A percentile compares a stretch with the other conserved stretches of the same genome.
These are phyloP conservation scores for Desmodesmus armatus DNA, from an alignment of 139 green algal species.

Conservation along the genomic window DNA sequence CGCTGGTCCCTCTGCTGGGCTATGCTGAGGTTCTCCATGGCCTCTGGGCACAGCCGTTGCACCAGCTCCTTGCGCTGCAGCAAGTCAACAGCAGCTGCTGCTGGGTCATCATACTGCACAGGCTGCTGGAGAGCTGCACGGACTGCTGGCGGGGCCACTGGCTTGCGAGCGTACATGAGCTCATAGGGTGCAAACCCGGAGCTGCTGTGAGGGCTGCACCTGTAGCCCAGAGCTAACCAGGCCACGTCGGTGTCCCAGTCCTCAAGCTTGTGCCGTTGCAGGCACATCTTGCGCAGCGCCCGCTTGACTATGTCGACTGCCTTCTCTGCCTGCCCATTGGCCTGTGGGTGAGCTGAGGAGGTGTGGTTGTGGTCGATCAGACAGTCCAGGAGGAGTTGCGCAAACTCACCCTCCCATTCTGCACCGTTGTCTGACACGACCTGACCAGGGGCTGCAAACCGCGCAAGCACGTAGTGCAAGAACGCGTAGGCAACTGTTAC, in stretches of 20 bases:
- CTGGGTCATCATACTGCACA: slow-evolving; percentile 3
- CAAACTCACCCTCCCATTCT: slow-evolving; percentile 4
- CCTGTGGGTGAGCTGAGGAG: neutral
- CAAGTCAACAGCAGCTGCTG: neutral
- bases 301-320: slow-evolving; percentile 36
- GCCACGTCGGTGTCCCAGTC: slow-evolving; percentile 25
- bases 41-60: neutral
- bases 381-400: neutral
- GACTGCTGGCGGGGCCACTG: slow-evolving; percentile 28
- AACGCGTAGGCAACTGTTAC: neutral
- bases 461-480: neutral
- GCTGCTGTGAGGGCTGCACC: slow-evolving; percentile 15
- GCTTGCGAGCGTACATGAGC: slow-evolving; percentile 36
- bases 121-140: neutral
- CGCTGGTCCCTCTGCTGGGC: slow-evolving; percentile 39
- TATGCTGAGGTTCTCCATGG: slow-evolving; percentile 43
- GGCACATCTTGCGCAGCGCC: neutral
- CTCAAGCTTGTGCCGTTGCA: neutral
- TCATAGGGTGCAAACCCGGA: slow-evolving; percentile 32
- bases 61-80: neutral
- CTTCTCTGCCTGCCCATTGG: slow-evolving; percentile 30
- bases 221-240: slow-evolving; percentile 31
- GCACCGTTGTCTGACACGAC: slow-evolving; percentile 21
- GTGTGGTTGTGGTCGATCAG: slow-evolving; percentile 24
- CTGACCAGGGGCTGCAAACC: neutral